Conservation (phyloP, 495 filamentous ascomycete species). For the Penicillium argentinense region DNA sequence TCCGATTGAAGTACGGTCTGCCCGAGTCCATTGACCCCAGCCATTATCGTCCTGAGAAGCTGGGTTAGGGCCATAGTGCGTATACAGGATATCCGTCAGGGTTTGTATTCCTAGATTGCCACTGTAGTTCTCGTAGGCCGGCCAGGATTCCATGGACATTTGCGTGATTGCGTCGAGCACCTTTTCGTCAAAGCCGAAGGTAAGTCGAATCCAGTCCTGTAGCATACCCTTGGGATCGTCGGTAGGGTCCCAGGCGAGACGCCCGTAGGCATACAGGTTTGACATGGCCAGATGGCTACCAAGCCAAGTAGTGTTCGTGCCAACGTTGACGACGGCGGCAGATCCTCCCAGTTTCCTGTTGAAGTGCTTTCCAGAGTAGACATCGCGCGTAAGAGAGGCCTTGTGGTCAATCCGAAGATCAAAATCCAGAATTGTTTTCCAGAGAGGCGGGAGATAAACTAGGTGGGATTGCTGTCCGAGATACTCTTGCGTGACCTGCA, state of each 20-base stretch:
- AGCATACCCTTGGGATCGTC: conserved; percentile 48
- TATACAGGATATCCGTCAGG: conserved; percentile 64
- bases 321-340: conserved; percentile 69
- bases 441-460: conserved; percentile 65
- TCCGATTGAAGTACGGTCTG: conserved; percentile 56
- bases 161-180: conserved; percentile 59
- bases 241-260: conserved; percentile 61
- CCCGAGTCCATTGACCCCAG: conserved; percentile 74
- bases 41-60: conserved; percentile 65
- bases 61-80: conserved; percentile 68
- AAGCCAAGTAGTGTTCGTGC: conserved; percentile 65
- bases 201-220: conserved; percentile 65
- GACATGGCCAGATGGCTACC: conserved; percentile 69
- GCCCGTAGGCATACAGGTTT: conserved; percentile 70
- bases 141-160: conserved; percentile 70
- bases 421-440: conserved; percentile 66
- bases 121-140: conserved; percentile 68
- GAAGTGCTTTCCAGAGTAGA: conserved; percentile 60
- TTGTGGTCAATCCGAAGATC: conserved; percentile 61
- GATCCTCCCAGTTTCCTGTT: conserved; percentile 58
- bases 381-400: conserved; percentile 53
- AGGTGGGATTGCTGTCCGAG: conserved; percentile 70
- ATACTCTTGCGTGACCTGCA: conserved; percentile 69
- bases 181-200: conserved; percentile 53
- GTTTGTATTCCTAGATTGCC: conserved; percentile 73